Base-by-base conservation (phyloP, 768 basidiomycete species). In the Coprinopsis marcescibilis region DNA sequence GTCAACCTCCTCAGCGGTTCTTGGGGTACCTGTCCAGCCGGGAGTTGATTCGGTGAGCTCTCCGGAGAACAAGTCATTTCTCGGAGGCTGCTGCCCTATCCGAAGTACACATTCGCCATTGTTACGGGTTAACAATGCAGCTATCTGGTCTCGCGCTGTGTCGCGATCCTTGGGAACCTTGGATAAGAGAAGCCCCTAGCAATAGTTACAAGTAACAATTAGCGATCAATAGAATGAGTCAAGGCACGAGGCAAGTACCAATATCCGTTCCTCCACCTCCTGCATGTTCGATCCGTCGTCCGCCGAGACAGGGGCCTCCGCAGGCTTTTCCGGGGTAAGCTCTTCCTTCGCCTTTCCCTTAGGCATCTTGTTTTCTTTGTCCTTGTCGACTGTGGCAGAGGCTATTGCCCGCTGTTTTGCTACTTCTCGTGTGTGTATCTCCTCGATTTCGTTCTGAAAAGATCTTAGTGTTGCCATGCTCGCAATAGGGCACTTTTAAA, bases 371-470 rank as follows among this genome's bases (percentile, higher is more conserved):
- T 56, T 50, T 21, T 64, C 58, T 37, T 65, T 70, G 48, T 68
- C 65, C 39, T 48, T 52, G 41, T 55, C 54, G 20, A 43, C 24
- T 38, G 39, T 24, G 30, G 35, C 42, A 11, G 43, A 14, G n/a
- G 19, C 24, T 35, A 39, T 27, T 29, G 53, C 62, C 32, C 84
- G 77, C 53, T 87, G 81, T 62, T 76, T 86, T 24, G 73, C 66
- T 36, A 78, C 65, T 63, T 88, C 85, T 41, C 81, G 77, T 54
- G 75, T 70, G 48, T 80, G 78, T 56, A 89, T 84, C 53, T 85
- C 78, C 51, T 89, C 81, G 51, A 89, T 90, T 65, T 88, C 85
- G 56, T 65, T 74, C 63, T 90, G 87, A 55, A 84, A 83, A 13
- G 72, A 73, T 30, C 77, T 75, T 54, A 82, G 63, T 45, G 68